Conservation (phyloP, 2,329 filamentous ascomycete species). For the Diplodia scrobiculata region DNA sequence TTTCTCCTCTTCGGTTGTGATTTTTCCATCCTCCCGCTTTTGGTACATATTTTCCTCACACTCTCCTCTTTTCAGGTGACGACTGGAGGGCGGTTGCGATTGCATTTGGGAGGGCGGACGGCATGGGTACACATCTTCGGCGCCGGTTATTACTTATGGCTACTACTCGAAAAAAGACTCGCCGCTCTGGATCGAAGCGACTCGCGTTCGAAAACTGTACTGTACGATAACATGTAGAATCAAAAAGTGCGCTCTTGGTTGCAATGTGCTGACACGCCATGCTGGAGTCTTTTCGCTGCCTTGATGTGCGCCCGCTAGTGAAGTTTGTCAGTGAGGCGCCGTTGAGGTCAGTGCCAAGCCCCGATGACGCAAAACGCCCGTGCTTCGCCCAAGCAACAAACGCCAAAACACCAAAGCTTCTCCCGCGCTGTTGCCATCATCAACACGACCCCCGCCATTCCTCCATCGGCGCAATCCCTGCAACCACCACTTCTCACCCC, state of each 20-base stretch:
- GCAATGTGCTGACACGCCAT: neutral
- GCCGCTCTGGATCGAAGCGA: conserved; percentile 19
- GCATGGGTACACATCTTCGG: conserved; percentile 26
- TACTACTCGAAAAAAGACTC: conserved; percentile 19
- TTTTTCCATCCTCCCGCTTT: neutral
- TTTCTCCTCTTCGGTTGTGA: neutral
- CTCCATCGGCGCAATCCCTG: conserved; percentile 12
- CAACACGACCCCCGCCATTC: neutral
- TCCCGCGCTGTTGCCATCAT: conserved; percentile 18
- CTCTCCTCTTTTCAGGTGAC: conserved; percentile 20
- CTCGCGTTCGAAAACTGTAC: conserved; percentile 6
- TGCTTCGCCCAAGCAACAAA: conserved; percentile 13
- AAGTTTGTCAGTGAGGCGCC: neutral
- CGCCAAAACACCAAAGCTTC: conserved; percentile 25
- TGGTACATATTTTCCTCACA: conserved; percentile 19
- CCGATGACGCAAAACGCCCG: conserved; percentile 20
- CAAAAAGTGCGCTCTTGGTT: neutral
- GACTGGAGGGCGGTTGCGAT: conserved; percentile 8
- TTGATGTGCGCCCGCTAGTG: neutral
- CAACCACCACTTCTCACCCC: neutral
- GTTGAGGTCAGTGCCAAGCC: neutral
- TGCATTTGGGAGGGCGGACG: conserved; percentile 27
- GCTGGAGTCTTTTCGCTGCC: neutral
- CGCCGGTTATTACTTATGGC: conserved; percentile 14
- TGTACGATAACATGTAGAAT: conserved; percentile 24